A percentile compares a stretch with the other conserved stretches of the same genome.
Evolutionary conservation across 768 basidiomycete species (phyloP).

Genomic region (Jaapia argillacea): DNA sequence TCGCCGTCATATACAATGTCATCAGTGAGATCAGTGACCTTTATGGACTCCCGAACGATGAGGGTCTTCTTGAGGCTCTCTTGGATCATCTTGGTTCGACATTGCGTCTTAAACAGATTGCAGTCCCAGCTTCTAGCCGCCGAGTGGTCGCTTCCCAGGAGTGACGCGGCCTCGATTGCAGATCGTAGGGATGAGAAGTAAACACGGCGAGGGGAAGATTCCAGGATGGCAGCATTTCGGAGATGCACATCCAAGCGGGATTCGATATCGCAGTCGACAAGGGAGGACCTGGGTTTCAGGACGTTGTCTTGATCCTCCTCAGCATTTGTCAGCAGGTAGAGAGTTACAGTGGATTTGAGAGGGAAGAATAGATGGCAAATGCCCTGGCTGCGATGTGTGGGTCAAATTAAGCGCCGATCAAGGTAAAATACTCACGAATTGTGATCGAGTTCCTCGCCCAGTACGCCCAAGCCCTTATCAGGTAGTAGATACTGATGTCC

Average conservation of each 20-base stretch:
- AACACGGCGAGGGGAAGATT: conserved; percentile 36
- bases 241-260: conserved; percentile 46
- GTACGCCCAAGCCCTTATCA: no score
- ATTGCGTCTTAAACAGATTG: conserved; percentile 35
- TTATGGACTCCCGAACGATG: conserved; percentile 36
- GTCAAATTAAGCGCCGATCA: no score
- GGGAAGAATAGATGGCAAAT: conserved; percentile 46
- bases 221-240: conserved; percentile 48
- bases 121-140: conserved; percentile 29
- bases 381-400: no score
- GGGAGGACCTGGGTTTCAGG: conserved; percentile 7
- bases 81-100: conserved; percentile 43
- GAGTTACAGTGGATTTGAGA: conserved; percentile 38
- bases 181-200: conserved; percentile 46
- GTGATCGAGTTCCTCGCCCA: no score
- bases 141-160: conserved; percentile 50
- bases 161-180: conserved; percentile 39
- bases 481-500: no score
- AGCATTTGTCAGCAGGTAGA: conserved; percentile 33
- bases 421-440: no score
- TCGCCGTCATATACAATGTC: conserved; percentile 37
- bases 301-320: conserved; percentile 19
- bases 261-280: conserved; percentile 39
- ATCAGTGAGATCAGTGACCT: conserved; percentile 46
- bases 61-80: conserved; percentile 48